A percentile compares a stretch with the other conserved stretches of the same genome.
Evolutionary conservation across 2,329 filamentous ascomycete genomes (phyloP).

Genomic region (Phoma sp.): DNA sequence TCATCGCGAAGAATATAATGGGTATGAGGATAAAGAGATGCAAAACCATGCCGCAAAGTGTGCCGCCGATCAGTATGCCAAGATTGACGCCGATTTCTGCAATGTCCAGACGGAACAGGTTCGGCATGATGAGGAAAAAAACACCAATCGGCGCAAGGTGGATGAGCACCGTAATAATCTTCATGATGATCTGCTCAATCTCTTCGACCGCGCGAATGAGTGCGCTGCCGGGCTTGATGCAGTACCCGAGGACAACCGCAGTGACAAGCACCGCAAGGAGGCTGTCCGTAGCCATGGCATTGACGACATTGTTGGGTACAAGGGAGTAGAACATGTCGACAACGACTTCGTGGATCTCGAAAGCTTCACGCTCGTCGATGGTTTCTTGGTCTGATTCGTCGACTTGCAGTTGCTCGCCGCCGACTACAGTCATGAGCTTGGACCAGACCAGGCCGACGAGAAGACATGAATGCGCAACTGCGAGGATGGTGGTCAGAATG

Average conservation of each 20-base stretch:
- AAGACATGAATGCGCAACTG: conserved; percentile 57
- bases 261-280: conserved; percentile 58
- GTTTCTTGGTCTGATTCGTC: conserved; percentile 40
- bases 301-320: conserved; percentile 58
- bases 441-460: conserved; percentile 58
- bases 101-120: conserved; percentile 59
- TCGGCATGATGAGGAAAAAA: conserved; percentile 61
- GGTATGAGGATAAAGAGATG: conserved; percentile 58
- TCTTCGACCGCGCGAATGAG: conserved; percentile 56
- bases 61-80: conserved; percentile 58
- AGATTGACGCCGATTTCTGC: conserved; percentile 57
- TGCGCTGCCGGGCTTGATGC: conserved; percentile 51
- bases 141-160: conserved; percentile 59
- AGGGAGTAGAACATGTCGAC: conserved; percentile 59
- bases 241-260: conserved; percentile 56
- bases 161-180: conserved; percentile 58
- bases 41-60: conserved; percentile 55
- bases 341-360: conserved; percentile 53
- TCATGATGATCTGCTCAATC: conserved; percentile 57
- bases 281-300: conserved; percentile 55
- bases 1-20: conserved; percentile 36
- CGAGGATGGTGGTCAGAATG: conserved; percentile 57
- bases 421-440: conserved; percentile 52
- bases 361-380: conserved; percentile 44
- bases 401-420: conserved; percentile 41